Base-by-base conservation (phyloP, 768 basidiomycete species). In the Hydnum rufescens region DNA sequence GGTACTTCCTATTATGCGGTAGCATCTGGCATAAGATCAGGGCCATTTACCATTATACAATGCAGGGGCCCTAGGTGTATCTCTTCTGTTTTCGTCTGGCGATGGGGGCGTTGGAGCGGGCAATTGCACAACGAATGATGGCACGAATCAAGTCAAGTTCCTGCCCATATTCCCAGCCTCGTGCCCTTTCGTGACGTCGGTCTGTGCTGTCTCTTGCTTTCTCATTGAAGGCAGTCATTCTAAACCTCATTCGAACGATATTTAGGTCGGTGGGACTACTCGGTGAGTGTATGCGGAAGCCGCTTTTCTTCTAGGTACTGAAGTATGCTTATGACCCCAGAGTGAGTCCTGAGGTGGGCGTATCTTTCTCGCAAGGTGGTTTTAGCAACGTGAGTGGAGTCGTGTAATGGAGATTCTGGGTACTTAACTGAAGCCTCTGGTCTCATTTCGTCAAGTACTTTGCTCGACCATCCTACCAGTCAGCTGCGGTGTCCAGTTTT, bases 11-110 rank as follows among this genome's bases (percentile, higher is more conserved):
- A 8, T 19, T 8, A 19, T 39, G n/a, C n/a, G n/a, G n/a, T n/a
- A n/a, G n/a, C n/a, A n/a, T n/a, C n/a, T n/a, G n/a, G n/a, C n/a
- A n/a, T n/a, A n/a, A n/a, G n/a, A n/a, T n/a, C n/a, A 39, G 34
- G 8, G 34, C 34, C 19, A 8, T 39, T 39, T 39, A 19, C 34
- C 8, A 39, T 13, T 60, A 75, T 34, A 80, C 81, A 63, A 69
- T 75, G 6, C 78, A 77, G 22, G 81, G 81, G 18, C 80, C 84
- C 55, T 60, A 3, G 52, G 52, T 25, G 43, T 53, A 8, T 34
- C 42, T 29, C 25, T 53, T 8, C 16, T 53, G 16, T 53, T 46
- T 30, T 32, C 32, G 28, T 30, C 52, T 3, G 52, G 52, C n/a
- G 52, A 53, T 23, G 42, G 42, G 44, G 52, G 52, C 13, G 52